A percentile compares a stretch with the other conserved stretches of the same genome.
Evolutionary conservation across 192 early-diverging fungal genomes (phyloP).

Genomic region (Coemansia sp.): DNA sequence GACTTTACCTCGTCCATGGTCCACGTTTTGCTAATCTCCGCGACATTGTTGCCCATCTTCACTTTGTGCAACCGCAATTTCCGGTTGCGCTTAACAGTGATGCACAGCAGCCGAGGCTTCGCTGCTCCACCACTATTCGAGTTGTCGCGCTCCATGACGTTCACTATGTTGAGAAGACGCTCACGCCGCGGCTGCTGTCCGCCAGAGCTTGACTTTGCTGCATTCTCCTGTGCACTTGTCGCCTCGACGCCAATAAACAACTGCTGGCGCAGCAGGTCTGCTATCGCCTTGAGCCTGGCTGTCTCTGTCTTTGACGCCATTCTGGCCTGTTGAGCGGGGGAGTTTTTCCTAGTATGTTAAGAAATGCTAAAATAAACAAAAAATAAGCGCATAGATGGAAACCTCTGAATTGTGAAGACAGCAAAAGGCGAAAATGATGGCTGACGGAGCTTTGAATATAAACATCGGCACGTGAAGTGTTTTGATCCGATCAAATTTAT

Average conservation of each 20-base stretch:
- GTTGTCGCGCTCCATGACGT: conserved; percentile 54
- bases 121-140: conserved; percentile 37
- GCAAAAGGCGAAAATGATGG: not conserved
- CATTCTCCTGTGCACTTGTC: conserved; percentile 38
- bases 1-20: conserved; percentile 45
- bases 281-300: conserved; percentile 48
- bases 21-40: conserved; percentile 55
- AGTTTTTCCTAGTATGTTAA: not conserved
- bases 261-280: conserved; percentile 41
- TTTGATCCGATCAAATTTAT: too few relatives aligned
- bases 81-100: conserved; percentile 54
- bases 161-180: conserved; percentile 47
- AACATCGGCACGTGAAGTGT: too few relatives aligned
- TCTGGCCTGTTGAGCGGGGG: not conserved
- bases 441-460: too few relatives aligned
- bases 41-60: conserved; percentile 41
- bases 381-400: not conserved
- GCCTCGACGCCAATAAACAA: conserved; percentile 52
- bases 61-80: conserved; percentile 54
- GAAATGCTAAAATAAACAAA: not conserved
- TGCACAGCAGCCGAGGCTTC: conserved; percentile 49
- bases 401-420: not conserved
- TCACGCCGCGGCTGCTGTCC: conserved; percentile 52
- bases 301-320: conserved; percentile 45
- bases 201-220: conserved; percentile 32